phyloP scores from a whole-genome alignment of 768 basidiomycete genomes.

The Sarcomyxa edulis region DNA sequence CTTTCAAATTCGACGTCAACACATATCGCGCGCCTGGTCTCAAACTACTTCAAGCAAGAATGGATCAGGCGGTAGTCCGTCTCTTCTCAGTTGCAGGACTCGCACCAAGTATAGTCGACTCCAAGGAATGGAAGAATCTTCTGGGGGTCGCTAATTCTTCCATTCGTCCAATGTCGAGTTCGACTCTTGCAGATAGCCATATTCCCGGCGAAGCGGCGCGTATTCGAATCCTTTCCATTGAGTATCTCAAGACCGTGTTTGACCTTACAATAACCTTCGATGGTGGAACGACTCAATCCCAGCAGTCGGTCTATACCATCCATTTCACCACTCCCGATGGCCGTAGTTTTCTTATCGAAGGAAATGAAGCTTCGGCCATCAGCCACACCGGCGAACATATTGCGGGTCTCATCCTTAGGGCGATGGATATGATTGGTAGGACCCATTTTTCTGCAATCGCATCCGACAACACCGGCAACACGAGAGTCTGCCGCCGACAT shows the following conservation, averaged over 20 bases:
- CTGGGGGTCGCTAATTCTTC: constrained; percentile 1
- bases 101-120: constrained; percentile 6
- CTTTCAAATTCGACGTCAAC: no score
- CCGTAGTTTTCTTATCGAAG: constrained; percentile 6
- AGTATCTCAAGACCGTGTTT: constrained; percentile 2
- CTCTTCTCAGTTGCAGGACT: constrained; percentile 8
- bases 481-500: constrained; percentile 5
- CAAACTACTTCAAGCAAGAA: constrained; percentile 3
- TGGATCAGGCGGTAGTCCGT: constrained; percentile 7
- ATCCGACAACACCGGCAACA: constrained; percentile 20
- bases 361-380: constrained; percentile 10
- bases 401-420: constrained; percentile 5
- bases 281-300: constrained; percentile 8
- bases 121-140: constrained; percentile 9
- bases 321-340: constrained; percentile 6
- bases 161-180: constrained; percentile 3
- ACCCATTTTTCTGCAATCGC: constrained; percentile 11
- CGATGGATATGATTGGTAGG: constrained; percentile 6
- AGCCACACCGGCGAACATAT: constrained; percentile 11
- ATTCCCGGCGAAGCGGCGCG: constrained; percentile 8
- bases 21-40: constrained; percentile 2
- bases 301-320: constrained; percentile 6
- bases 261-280: constrained; percentile 9
- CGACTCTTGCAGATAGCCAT: constrained; percentile 6
- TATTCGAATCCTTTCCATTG: constrained; percentile 3